Evolutionary conservation across 345 rosid genomes (phyloP).

Genomic region (Euphorbia peplus): DNA sequence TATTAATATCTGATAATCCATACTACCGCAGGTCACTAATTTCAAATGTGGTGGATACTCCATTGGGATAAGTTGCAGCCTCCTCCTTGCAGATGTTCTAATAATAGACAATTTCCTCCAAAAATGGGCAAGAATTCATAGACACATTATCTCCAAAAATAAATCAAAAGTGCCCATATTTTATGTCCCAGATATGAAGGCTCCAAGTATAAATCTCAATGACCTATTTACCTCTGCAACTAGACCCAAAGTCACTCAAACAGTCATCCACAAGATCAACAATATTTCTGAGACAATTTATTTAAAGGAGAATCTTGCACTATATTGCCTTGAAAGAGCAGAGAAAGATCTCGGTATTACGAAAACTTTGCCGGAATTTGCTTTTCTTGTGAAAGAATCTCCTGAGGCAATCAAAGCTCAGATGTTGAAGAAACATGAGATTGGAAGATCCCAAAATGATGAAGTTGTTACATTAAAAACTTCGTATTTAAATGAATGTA

Average conservation of each 20-base stretch:
- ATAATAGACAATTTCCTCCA: conserved; percentile 41
- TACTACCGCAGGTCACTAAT: conserved; percentile 75
- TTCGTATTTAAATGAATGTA: conserved; percentile 35
- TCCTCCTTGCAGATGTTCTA: conserved; percentile 56
- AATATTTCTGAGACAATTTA: not conserved
- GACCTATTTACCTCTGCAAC: conserved; percentile 26
- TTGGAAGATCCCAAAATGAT: not conserved
- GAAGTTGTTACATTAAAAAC: not conserved
- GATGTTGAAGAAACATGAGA: conserved; percentile 24
- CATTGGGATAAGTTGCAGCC: conserved; percentile 75
- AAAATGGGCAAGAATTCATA: conserved; percentile 59
- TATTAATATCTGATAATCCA: no score
- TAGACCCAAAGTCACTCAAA: conserved; percentile 29
- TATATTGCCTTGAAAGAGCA: conserved; percentile 34
- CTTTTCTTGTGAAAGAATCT: conserved; percentile 46
- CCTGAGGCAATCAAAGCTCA: conserved; percentile 32
- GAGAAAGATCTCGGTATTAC: conserved; percentile 21
- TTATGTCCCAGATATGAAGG: conserved; percentile 44
- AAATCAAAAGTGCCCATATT: conserved; percentile 44
- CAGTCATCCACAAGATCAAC: conserved; percentile 29
- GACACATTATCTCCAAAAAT: conserved; percentile 22
- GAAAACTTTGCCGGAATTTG: conserved; percentile 22
- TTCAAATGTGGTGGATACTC: conserved; percentile 87
- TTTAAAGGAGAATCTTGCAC: conserved; percentile 19
- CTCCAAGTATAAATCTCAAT: not conserved